phyloP scores from a whole-genome alignment of 2,329 filamentous ascomycete genomes.

The Fusarium albosuccineum region DNA sequence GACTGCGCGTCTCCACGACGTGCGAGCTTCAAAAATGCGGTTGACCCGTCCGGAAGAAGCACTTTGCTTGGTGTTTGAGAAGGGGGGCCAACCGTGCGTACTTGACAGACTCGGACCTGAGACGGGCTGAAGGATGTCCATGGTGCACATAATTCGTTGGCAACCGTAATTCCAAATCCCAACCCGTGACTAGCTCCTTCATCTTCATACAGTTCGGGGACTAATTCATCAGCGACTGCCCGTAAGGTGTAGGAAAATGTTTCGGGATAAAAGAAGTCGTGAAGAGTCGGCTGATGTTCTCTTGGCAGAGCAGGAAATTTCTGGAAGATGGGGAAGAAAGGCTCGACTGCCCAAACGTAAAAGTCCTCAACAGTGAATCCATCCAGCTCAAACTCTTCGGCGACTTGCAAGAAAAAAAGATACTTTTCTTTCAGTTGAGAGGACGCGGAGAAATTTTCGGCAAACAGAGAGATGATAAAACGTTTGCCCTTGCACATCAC shows the following conservation, averaged over 20 bases:
- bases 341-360: conserved; percentile 38
- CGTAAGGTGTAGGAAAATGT: conserved; percentile 28
- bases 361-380: conserved; percentile 42
- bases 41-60: conserved; percentile 5
- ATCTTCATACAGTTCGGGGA: not conserved
- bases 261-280: conserved; percentile 30
- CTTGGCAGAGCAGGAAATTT: not conserved
- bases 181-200: not conserved
- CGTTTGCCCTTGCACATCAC: conserved; percentile 34
- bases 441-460: conserved; percentile 36
- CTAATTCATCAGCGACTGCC: conserved; percentile 15
- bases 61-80: conserved; percentile 18
- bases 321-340: conserved; percentile 6
- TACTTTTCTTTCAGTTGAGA: conserved; percentile 33
- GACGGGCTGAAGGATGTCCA: conserved; percentile 29
- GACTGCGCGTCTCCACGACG: conserved; percentile 12
- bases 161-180: conserved; percentile 15
- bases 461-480: conserved; percentile 31
- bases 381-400: conserved; percentile 38
- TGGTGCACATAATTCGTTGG: conserved; percentile 17
- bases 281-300: not conserved
- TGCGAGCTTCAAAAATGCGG: conserved; percentile 26
- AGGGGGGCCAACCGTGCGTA: not conserved
- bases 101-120: conserved; percentile 13
- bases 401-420: conserved; percentile 41